A percentile compares a stretch with the other conserved stretches of the same genome.
phyloP scores from a whole-genome alignment of 129 eudicot genomes.

The Tagetes patula region DNA sequence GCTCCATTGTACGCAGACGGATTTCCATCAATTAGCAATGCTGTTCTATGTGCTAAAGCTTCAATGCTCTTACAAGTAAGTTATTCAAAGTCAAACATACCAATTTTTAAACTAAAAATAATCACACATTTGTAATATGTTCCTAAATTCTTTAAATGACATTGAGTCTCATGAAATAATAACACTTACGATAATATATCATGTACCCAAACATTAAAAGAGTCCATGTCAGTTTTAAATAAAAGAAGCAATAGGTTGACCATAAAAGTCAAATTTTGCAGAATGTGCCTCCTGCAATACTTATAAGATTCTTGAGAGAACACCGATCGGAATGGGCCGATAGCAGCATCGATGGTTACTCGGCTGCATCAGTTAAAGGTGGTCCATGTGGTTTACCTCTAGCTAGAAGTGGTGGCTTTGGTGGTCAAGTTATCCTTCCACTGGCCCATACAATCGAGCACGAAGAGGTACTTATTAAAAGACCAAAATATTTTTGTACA shows the following conservation, averaged over 20 bases:
- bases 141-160: not conserved
- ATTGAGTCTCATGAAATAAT: not conserved
- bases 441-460: conserved; percentile 94
- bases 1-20: conserved; percentile 58
- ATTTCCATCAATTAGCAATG: conserved; percentile 69
- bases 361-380: conserved; percentile 80
- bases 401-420: conserved; percentile 64
- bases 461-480: conserved; percentile 62
- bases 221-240: not conserved
- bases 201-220: not conserved
- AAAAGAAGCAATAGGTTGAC: conserved; percentile 1
- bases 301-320: conserved; percentile 80
- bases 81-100: conserved; percentile 23
- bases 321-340: conserved; percentile 99
- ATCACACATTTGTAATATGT: not conserved
- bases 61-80: conserved; percentile 94
- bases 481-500: not conserved
- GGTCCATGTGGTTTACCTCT: conserved; percentile 77
- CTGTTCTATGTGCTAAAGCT: conserved; percentile 84
- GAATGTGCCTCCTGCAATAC: conserved; percentile 97
- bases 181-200: not conserved
- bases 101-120: not conserved
- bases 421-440: conserved; percentile 93
- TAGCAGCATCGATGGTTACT: conserved; percentile 84
- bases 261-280: conserved; percentile 31